Evolutionary conservation across 2,329 filamentous ascomycete genomes (phyloP), one percentile per base, ranked within the genome.

Genomic region (Colletotrichum cereale): DNA sequence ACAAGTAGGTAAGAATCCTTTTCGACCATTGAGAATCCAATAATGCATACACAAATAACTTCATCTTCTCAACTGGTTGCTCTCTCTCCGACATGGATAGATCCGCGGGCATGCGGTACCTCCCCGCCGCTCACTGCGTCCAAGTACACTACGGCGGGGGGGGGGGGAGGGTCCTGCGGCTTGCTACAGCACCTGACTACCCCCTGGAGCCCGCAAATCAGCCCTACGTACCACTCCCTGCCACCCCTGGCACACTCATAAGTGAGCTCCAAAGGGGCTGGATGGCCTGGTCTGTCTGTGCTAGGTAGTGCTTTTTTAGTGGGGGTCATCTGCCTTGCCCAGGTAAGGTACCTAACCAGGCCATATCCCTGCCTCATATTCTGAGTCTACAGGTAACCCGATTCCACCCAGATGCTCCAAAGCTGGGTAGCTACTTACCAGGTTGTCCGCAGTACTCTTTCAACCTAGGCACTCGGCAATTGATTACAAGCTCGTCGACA

Each of bases 201-300:
- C 65, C 69, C 44, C 53, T 47, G 58, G 42, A 72, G 65, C 65
- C 65, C 44, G 65, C 65, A 69, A 68, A 68, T 72, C 65, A 72
- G 69, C 69, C 69, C 60, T 72, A 68, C 53, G 24, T 29, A 34
- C 38, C 29, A 38, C 48, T 24, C 24, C 36, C 56, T 31, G 44
- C 34, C 50, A 12, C 62, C 63, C 67, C 48, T 31, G 63, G 67
- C 31, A 8, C 42, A 10, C 42, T n/a, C 42, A 18, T 3, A 8
- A 52, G 56, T 36, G 55, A 52, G n/a, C 36, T 57, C n/a, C 34
- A n/a, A 31, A 63, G 18, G 50, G 52, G 50, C 64, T 55, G 52
- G 24, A n/a, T 47, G 42, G 50, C 26, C 36, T 47, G 42, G 50
- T n/a, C 36, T 62, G 69, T 64, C 68, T 68, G 58, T 72, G 69